Evolutionary conservation across 345 rosid species (phyloP), one percentile per base, ranked within the genome.

Genomic region (Citrus cavaleriei): DNA sequence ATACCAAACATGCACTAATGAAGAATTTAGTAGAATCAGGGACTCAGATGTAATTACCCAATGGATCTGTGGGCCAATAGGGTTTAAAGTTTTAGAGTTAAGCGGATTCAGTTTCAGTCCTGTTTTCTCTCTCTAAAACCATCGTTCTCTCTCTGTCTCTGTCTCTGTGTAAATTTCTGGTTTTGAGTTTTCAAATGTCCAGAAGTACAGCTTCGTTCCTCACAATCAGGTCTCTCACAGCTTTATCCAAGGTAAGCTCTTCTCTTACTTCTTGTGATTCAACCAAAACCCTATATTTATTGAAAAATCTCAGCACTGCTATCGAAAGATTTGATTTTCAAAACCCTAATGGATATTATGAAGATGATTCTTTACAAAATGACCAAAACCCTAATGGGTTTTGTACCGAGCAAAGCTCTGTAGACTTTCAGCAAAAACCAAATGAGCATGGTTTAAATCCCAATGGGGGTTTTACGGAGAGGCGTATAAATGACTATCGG

Each of bases 271-370:
- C 81, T 30, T 82, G 78, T 74, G 60, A 72, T 76, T 76, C 86
- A 5, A 5, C 77, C 82, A 76, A 51, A 67, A 67, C 67, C 63
- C 73, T 81, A 2, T 42, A 68, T 69, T 28, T 81, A 14, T 67
- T 83, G 68, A 84, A 77, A 71, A 57, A 80, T 79, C 72, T 87
- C 77, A 78, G 78, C 84, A 90, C 91, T 3, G 90, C 89, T 8
- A 79, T 88, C 25, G 82, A 90, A 86, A 86, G 89, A 80, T 87
- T 78, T 68, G 89, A 89, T 74, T 74, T 82, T 63, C 74, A 55
- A 37, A 74, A 70, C 78, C 58, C 85, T 68, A 71, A 55, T 24
- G 84, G 68, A 1, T 35, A 71, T 61, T 51, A 16, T 1, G 6
- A 16, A 14, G 85, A 86, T 19, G 40, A 83, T 73, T 74, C 66